phyloP scores from a whole-genome alignment of 257 asterid species.

The Capsicum chinense region DNA sequence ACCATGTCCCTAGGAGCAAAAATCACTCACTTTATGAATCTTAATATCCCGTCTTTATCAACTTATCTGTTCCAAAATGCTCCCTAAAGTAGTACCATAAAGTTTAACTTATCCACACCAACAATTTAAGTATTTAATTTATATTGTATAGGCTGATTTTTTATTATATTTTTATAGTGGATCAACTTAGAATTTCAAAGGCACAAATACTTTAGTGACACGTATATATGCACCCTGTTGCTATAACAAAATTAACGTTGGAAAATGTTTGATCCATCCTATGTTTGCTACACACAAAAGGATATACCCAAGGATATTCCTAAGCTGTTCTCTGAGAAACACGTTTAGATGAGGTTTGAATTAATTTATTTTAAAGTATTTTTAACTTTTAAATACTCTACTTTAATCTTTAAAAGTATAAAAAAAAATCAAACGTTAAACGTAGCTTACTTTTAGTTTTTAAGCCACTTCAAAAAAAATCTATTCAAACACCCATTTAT shows the following conservation, averaged over 20 bases:
- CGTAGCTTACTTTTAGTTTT: too few species aligned
- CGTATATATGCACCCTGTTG: not conserved
- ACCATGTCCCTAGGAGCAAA: too few species aligned
- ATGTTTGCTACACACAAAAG: not conserved
- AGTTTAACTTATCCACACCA: not conserved
- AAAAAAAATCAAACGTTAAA: too few species aligned
- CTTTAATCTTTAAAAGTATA: too few species aligned
- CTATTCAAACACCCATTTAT: too few species aligned
- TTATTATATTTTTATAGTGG: not conserved
- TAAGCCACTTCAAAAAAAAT: too few species aligned
- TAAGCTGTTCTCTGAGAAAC: not conserved
- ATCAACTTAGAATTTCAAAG: not conserved
- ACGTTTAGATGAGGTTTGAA: not conserved
- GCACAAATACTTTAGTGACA: not conserved
- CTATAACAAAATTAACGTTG: not conserved
- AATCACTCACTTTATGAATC: not conserved
- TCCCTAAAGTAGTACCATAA: not conserved
- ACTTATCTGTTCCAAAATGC: not conserved
- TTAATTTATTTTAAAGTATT: too few species aligned
- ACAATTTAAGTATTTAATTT: too few species aligned
- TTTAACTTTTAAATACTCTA: too few species aligned
- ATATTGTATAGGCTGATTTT: too few species aligned
- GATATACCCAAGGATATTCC: not conserved
- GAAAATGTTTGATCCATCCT: not conserved
- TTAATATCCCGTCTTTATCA: not conserved